Percentiles rank a stretch among this genome's conserved stretches.
Evolutionary conservation across 352 stramenopile genomes (phyloP).

Genomic region (Saprolegnia parasitica): DNA sequence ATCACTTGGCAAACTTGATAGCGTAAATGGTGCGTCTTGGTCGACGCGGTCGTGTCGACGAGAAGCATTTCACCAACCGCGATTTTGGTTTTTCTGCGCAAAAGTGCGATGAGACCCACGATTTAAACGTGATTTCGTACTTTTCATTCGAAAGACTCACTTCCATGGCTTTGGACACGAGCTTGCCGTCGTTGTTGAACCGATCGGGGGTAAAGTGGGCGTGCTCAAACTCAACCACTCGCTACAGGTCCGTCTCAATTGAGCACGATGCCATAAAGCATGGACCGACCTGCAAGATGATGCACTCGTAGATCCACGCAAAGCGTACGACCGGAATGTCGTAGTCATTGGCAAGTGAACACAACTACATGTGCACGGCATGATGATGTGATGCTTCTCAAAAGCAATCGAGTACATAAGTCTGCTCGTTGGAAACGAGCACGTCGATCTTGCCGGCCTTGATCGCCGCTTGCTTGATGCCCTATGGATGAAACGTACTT

Average conservation of each 20-base stretch:
- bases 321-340: slow-evolving; percentile 53
- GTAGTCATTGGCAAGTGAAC: slow-evolving; percentile 31
- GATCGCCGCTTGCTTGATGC: slow-evolving; percentile 36
- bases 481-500: slow-evolving; percentile 31
- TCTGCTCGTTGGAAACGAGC: slow-evolving; percentile 63
- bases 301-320: slow-evolving; percentile 74
- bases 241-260: slow-evolving; percentile 34
- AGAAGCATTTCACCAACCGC: slow-evolving; percentile 57
- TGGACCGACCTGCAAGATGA: slow-evolving; percentile 61
- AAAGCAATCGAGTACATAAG: slow-evolving; percentile 39
- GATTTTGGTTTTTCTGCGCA: not conserved
- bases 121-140: not conserved
- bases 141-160: slow-evolving; percentile 2
- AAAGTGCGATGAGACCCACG: not conserved
- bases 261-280: slow-evolving; percentile 11
- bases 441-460: slow-evolving; percentile 45
- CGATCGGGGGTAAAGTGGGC: slow-evolving; percentile 44
- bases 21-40: slow-evolving; percentile 54
- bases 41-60: slow-evolving; percentile 43
- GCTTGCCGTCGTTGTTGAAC: slow-evolving; percentile 23
- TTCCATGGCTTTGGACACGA: slow-evolving; percentile 16
- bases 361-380: not conserved
- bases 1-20: slow-evolving; percentile 81
- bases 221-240: slow-evolving; percentile 41
- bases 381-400: not conserved